These are phyloP conservation scores for Cymodocea nodosa DNA, from an alignment of 116 monocot species.

Conservation along the genomic window DNA sequence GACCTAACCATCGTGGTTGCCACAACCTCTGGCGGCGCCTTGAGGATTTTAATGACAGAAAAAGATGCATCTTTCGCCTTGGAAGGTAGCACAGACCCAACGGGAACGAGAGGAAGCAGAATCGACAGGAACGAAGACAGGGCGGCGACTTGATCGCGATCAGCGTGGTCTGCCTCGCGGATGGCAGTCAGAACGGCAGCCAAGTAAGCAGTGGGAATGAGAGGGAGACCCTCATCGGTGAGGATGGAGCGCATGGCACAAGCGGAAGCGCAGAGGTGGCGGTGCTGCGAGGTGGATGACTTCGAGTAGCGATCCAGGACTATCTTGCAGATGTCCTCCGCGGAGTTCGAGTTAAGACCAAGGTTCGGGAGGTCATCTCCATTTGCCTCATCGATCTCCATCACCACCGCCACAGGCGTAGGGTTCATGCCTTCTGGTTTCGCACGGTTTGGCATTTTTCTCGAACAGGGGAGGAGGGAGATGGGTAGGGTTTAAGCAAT, in stretches of 20 bases:
- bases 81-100: constrained; percentile 18
- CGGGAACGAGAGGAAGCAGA: constrained; percentile 36
- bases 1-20: constrained; percentile 51
- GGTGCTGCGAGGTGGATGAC: constrained; percentile 76
- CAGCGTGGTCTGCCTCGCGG: constrained; percentile 15
- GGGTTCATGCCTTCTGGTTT: not conserved
- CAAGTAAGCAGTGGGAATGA: constrained; percentile 64
- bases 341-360: not conserved
- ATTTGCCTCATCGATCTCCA: not conserved
- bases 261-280: constrained; percentile 84
- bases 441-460: not conserved
- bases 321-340: constrained; percentile 48
- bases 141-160: constrained; percentile 39
- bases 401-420: not conserved
- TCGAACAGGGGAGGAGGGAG: not conserved
- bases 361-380: not conserved
- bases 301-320: constrained; percentile 62
- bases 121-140: constrained; percentile 59
- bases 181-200: constrained; percentile 56
- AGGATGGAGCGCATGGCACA: constrained; percentile 79
- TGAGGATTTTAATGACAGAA: constrained; percentile 26
- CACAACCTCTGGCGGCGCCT: not conserved
- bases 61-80: constrained; percentile 47
- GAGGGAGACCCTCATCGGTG: constrained; percentile 53
- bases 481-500: not conserved